Base-by-base conservation (phyloP, 768 basidiomycete species). In the Lactarius psammicola region DNA sequence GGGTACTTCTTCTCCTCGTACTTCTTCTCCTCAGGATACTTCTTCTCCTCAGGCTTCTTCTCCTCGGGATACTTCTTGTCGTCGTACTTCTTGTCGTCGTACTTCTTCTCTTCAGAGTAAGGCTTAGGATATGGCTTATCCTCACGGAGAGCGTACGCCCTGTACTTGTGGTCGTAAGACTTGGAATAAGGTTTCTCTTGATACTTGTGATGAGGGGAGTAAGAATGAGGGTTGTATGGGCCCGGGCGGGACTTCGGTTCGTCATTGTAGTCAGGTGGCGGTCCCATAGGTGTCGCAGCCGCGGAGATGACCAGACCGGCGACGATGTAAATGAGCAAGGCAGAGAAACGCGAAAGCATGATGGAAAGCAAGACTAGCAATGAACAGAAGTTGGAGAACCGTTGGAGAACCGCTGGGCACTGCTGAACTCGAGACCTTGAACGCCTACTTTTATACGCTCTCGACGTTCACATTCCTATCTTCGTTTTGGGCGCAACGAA, bases 341-440 rank as follows among this genome's bases (percentile, higher is more conserved):
- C 30, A 62, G 60, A 54, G 61, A 62, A 66, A 57, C 60, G 65
- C 8, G 65, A 62, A 53, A 66, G 65, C 65, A 66, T 66, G 56
- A 36, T 54, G 26, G 38, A 66, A 66, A 66, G 61, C 65, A 34
- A 20, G 55, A 49, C 3, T 62, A 62, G 65, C 15, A 66, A 62
- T 62, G 65, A 28, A 38, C 23, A 30, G 46, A 26, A 23, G 44
- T n/a, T 8, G 56, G 56, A 60, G 23, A 59, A 60, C 64, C 60
- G 59, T 42, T 62, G 65, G 60, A 34, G 60, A 62, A 66, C 65
- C 65, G 56, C 30, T 42, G 60, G 65, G 60, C 58, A 66, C 65
- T 66, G 65, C 31, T 28, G 56, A 62, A 58, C 56, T 53, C 30
- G 40, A 23, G 59, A 30, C 38, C 0, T 57, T 5, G 18, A 15